Evolutionary conservation across 768 basidiomycete genomes (phyloP).

Genomic region (Pulveroboletus frians): DNA sequence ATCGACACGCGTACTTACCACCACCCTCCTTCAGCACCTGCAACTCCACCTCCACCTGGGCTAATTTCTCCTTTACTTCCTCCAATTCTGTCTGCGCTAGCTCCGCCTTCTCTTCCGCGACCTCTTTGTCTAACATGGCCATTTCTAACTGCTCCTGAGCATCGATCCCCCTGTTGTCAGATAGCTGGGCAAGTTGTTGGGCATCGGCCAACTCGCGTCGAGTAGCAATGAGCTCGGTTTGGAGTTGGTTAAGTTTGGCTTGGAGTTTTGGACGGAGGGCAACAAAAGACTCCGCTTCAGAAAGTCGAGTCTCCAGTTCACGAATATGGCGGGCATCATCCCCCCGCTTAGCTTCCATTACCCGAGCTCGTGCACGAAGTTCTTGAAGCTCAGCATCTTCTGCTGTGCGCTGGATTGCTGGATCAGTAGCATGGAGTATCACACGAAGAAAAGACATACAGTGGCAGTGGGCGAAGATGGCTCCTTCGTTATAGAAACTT

Average conservation of each 20-base stretch:
- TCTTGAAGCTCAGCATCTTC: slow-evolving; percentile 73
- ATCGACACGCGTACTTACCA: slow-evolving; percentile 15
- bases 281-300: slow-evolving; percentile 80
- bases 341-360: slow-evolving; percentile 79
- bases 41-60: slow-evolving; percentile 78
- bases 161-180: slow-evolving; percentile 70
- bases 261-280: slow-evolving; percentile 86
- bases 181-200: slow-evolving; percentile 65
- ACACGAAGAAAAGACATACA: slow-evolving; percentile 9
- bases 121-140: slow-evolving; percentile 91
- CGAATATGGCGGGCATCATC: slow-evolving; percentile 84
- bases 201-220: slow-evolving; percentile 75
- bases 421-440: slow-evolving; percentile 8
- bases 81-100: slow-evolving; percentile 72
- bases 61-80: slow-evolving; percentile 71
- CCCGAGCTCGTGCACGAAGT: slow-evolving; percentile 73
- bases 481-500: slow-evolving; percentile 20
- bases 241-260: slow-evolving; percentile 76
- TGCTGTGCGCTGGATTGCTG: slow-evolving; percentile 18
- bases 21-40: slow-evolving; percentile 65
- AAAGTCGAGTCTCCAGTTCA: slow-evolving; percentile 77
- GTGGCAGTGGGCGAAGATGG: slow-evolving; percentile 25
- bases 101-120: slow-evolving; percentile 92
- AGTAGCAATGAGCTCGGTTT: slow-evolving; percentile 71
- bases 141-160: slow-evolving; percentile 90